These are phyloP conservation scores for Aspergillus udagawae DNA, from an alignment of 2,329 filamentous ascomycete species.

Conservation along the genomic window DNA sequence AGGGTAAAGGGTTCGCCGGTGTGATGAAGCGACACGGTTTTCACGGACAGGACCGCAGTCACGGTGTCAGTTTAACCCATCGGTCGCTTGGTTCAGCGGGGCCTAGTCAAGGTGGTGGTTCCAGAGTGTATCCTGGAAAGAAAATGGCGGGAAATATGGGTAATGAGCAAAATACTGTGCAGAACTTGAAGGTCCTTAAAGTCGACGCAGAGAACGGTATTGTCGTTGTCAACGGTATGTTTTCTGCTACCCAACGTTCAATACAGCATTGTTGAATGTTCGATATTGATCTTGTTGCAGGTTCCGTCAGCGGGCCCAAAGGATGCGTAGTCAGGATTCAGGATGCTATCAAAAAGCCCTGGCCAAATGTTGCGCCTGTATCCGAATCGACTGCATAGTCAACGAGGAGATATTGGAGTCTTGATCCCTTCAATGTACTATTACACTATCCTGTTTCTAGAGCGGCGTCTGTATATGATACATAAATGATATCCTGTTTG, in stretches of 20 bases:
- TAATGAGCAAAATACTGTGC: slow-evolving; percentile 77
- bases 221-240: slow-evolving; percentile 75
- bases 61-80: slow-evolving; percentile 95
- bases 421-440: slow-evolving; percentile 32
- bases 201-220: slow-evolving; percentile 83
- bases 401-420: slow-evolving; percentile 4
- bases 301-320: slow-evolving; percentile 80
- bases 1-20: slow-evolving; percentile 91
- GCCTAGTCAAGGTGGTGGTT: slow-evolving; percentile 86
- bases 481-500: slow-evolving; percentile 36
- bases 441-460: slow-evolving; percentile 33
- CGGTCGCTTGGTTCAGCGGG: slow-evolving; percentile 86
- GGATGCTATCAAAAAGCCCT: slow-evolving; percentile 85
- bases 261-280: slow-evolving; percentile 3
- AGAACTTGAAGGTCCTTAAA: slow-evolving; percentile 86
- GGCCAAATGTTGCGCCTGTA: slow-evolving; percentile 49
- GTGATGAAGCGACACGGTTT: slow-evolving; percentile 98
- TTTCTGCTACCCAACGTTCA: not conserved
- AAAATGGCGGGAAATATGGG: slow-evolving; percentile 98
- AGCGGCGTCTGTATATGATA: slow-evolving; percentile 39
- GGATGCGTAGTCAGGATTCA: slow-evolving; percentile 79
- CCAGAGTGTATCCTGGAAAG: slow-evolving; percentile 89
- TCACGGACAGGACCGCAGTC: slow-evolving; percentile 79
- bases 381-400: slow-evolving; percentile 15
- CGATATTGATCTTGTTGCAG: slow-evolving; percentile 31